These are phyloP conservation scores for Ramaria rubella DNA, from an alignment of 768 basidiomycete species.

Conservation along the genomic window DNA sequence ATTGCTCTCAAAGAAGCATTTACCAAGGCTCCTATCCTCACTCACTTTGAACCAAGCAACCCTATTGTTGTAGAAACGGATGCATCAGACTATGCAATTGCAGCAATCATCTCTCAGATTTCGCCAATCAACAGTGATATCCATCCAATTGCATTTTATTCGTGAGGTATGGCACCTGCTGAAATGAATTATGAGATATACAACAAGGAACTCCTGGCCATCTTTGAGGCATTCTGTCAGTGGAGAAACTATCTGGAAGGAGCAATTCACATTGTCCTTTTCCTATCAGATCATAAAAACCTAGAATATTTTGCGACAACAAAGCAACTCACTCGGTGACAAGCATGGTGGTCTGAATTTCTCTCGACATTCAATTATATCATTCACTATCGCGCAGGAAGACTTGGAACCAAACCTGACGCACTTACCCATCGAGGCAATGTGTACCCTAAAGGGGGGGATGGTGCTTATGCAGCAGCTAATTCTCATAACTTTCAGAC, in stretches of 20 bases:
- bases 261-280: not conserved
- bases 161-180: not conserved
- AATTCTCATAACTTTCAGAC: constrained; percentile 21
- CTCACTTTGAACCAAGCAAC: constrained; percentile 1
- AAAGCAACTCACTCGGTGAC: too few relatives aligned
- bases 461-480: constrained; percentile 17
- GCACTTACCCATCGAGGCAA: constrained; percentile 20
- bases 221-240: constrained; percentile 28
- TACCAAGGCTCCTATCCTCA: constrained; percentile 19
- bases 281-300: constrained; percentile 2
- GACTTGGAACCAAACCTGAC: constrained; percentile 16
- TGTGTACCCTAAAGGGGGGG: constrained; percentile 22
- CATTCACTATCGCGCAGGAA: too few relatives aligned
- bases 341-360: constrained; percentile 30
- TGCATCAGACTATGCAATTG: not conserved
- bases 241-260: constrained; percentile 33
- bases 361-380: constrained; percentile 32
- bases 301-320: too few relatives aligned
- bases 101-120: not conserved
- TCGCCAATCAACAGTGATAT: not conserved
- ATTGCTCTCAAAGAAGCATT: constrained; percentile 24
- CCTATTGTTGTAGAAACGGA: not conserved
- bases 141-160: constrained; percentile 2
- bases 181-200: constrained; percentile 6
- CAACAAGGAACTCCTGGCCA: constrained; percentile 37